A percentile compares a stretch with the other conserved stretches of the same genome.
Evolutionary conservation across 1,284 basidiomycete species (phyloP).

Genomic region (Heliocybe sulcata): DNA sequence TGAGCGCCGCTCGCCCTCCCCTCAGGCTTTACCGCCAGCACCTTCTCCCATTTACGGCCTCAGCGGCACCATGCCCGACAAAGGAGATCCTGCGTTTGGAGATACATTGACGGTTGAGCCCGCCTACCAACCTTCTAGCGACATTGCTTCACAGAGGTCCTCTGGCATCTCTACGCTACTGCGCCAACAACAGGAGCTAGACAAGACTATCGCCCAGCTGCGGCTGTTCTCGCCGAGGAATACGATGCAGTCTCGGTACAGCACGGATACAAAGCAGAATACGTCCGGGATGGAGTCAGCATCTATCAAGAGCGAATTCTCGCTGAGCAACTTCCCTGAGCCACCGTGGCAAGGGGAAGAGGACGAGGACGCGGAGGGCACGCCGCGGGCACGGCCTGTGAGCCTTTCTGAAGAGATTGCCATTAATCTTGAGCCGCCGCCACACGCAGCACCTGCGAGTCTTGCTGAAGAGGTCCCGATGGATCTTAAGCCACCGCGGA

Average conservation of each 20-base stretch:
- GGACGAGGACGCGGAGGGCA: slow-evolving; percentile 7
- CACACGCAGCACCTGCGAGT: neutral
- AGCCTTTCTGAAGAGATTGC: slow-evolving; percentile 4
- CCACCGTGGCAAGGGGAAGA: slow-evolving; percentile 39
- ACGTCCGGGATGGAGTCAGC: slow-evolving; percentile 10
- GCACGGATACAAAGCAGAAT: neutral
- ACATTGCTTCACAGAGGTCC: slow-evolving; percentile 18
- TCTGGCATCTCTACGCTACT: slow-evolving; percentile 40
- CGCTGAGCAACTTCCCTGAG: slow-evolving; percentile 61
- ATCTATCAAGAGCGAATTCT: slow-evolving; percentile 45
- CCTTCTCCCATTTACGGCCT: slow-evolving; percentile 45
- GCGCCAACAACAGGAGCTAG: slow-evolving; percentile 57
- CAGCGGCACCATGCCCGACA: slow-evolving; percentile 26
- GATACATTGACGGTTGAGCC: slow-evolving; percentile 1
- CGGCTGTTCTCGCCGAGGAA: slow-evolving; percentile 34
- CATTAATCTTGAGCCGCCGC: slow-evolving; percentile 18
- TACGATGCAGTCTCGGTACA: slow-evolving; percentile 2
- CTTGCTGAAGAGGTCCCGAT: slow-evolving; percentile 7
- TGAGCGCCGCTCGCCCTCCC: neutral
- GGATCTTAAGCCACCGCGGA: slow-evolving; percentile 18
- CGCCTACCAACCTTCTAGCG: neutral
- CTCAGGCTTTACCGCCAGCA: slow-evolving; percentile 8
- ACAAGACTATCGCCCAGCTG: slow-evolving; percentile 55
- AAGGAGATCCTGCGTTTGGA: too few species aligned
- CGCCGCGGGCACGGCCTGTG: neutral